Conservation (phyloP, 257 asterid species). For the Gardenia jasminoides region DNA sequence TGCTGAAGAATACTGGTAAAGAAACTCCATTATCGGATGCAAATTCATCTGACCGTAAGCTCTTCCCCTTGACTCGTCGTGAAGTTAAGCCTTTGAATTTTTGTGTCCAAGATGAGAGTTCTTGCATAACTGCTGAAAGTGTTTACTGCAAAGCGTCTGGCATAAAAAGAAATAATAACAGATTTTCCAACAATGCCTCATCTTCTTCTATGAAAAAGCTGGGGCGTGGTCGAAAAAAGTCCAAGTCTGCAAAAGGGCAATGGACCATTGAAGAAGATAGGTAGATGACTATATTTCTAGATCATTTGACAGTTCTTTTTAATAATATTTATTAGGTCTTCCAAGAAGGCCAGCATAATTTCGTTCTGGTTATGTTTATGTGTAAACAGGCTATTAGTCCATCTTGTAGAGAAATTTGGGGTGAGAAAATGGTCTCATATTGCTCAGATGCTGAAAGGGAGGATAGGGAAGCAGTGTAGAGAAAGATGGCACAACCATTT, state of each 20-base stretch:
- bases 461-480: constrained; percentile 92
- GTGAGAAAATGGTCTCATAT: constrained; percentile 81
- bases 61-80: background rate
- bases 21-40: constrained; percentile 29
- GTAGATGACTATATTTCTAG: constrained; percentile 1
- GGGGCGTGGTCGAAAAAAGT: constrained; percentile 28
- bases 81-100: constrained; percentile 30
- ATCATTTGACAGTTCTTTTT: no score
- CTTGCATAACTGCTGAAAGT: constrained; percentile 50
- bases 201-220: constrained; percentile 19
- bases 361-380: background rate
- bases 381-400: constrained; percentile 48
- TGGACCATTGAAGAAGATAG: constrained; percentile 83
- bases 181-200: constrained; percentile 14
- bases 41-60: constrained; percentile 14
- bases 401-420: constrained; percentile 72
- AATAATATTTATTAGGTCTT: background rate
- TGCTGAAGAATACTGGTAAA: constrained; percentile 25
- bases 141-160: constrained; percentile 17
- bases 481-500: constrained; percentile 97
- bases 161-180: constrained; percentile 19
- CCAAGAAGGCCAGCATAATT: background rate
- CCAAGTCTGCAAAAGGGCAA: constrained; percentile 77
- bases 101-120: constrained; percentile 51
- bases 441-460: constrained; percentile 68